phyloP scores from a whole-genome alignment of 2,329 filamentous ascomycete species.

The Arthrobotrys sinensis region DNA sequence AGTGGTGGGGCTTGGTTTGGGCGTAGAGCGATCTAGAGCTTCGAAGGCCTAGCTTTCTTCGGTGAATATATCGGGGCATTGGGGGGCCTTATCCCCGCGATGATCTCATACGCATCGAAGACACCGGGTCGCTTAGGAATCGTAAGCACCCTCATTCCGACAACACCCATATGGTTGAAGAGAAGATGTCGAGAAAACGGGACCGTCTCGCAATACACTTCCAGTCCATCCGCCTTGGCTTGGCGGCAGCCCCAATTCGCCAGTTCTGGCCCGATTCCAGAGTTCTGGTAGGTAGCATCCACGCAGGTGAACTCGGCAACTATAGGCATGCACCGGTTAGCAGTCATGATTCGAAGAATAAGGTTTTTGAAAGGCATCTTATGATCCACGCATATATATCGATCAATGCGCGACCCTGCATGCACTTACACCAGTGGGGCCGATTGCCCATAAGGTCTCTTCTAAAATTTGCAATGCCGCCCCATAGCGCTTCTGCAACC shows the following conservation, averaged over 20 bases:
- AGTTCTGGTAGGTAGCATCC: background rate
- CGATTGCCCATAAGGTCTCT: constrained; percentile 25
- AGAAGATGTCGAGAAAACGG: constrained; percentile 10
- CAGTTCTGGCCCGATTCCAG: constrained; percentile 17
- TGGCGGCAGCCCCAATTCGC: constrained; percentile 13
- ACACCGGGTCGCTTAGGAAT: constrained; percentile 13
- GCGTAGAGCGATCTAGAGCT: background rate
- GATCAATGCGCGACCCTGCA: background rate
- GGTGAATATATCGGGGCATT: constrained; percentile 7
- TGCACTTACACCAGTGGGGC: constrained; percentile 33
- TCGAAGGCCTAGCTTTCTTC: background rate
- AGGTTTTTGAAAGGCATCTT: background rate
- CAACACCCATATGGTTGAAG: constrained; percentile 9
- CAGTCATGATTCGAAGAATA: background rate
- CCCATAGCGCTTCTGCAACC: constrained; percentile 30
- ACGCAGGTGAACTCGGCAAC: constrained; percentile 21
- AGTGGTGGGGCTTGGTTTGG: too few relatives aligned
- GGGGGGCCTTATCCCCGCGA: constrained; percentile 3
- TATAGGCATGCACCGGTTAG: background rate
- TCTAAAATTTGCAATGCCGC: constrained; percentile 16
- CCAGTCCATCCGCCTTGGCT: background rate
- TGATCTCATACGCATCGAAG: constrained; percentile 15
- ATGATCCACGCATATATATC: background rate
- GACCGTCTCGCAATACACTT: constrained; percentile 15
- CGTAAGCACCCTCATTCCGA: constrained; percentile 1